phyloP scores from a whole-genome alignment of 805 yeast genomes.

The Lipomyces yamadae region DNA sequence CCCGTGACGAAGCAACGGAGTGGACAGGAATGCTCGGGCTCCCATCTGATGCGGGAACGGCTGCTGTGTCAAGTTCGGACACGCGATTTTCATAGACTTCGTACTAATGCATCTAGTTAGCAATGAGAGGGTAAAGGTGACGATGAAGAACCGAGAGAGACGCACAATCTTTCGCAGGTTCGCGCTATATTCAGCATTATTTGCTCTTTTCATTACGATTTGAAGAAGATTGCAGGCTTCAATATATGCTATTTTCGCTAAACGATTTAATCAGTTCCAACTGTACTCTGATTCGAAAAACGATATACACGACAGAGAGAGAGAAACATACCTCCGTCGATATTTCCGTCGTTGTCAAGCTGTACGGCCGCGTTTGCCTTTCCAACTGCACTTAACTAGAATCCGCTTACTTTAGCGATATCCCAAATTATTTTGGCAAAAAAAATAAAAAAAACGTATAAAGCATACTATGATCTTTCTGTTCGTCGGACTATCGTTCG shows the following conservation, averaged over 20 bases:
- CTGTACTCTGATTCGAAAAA: too few species aligned
- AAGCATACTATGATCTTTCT: background rate
- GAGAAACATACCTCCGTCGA: constrained; percentile 13
- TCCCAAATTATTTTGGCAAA: background rate
- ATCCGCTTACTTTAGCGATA: background rate
- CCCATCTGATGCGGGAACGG: background rate
- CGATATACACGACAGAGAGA: background rate
- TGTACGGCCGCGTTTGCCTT: constrained; percentile 23
- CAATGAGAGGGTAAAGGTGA: too few species aligned
- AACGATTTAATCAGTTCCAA: background rate
- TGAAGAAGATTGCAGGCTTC: constrained; percentile 22
- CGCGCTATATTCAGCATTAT: background rate
- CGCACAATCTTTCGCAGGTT: constrained; percentile 16
- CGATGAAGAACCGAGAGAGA: background rate
- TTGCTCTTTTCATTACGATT: constrained; percentile 7
- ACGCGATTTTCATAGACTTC: constrained; percentile 15
- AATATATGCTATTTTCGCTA: constrained; percentile 24
- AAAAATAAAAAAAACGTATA: background rate
- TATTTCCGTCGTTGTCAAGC: constrained; percentile 13
- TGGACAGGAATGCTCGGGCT: background rate
- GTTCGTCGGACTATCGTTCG: background rate
- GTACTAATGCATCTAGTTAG: constrained; percentile 5
- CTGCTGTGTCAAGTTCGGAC: constrained; percentile 13
- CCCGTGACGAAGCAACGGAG: background rate
- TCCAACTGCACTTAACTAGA: constrained; percentile 12